phyloP scores from a whole-genome alignment of 2,329 filamentous ascomycete genomes.

The Penicillium vulpinum region DNA sequence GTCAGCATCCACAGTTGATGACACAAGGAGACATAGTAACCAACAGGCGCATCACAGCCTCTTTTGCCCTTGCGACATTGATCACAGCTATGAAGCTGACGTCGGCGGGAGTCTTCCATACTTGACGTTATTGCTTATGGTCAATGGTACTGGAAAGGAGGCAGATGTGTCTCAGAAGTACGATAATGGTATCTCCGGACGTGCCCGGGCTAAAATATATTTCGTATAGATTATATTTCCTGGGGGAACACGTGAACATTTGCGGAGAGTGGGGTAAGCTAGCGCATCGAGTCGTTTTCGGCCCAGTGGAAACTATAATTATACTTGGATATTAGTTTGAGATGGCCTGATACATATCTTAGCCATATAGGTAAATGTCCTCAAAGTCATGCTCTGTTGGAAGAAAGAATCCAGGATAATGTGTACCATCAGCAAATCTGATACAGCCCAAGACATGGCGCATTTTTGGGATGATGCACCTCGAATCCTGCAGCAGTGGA shows the following conservation, averaged over 20 bases:
- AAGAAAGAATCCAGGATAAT: too few species aligned
- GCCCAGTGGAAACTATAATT: not conserved
- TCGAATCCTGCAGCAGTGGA: not conserved
- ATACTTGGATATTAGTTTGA: too few species aligned
- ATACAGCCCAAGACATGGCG: not conserved
- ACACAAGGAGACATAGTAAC: not conserved
- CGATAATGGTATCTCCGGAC: too few species aligned
- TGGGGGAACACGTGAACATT: constrained; percentile 1
- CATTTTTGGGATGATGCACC: not conserved
- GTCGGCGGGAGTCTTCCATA: constrained; percentile 17
- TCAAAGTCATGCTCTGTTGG: too few species aligned
- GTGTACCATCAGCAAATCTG: too few species aligned
- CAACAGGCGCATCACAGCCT: constrained; percentile 43
- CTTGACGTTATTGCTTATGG: not conserved
- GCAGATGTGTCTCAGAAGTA: not conserved
- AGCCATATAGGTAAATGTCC: too few species aligned
- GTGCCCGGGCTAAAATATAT: too few species aligned
- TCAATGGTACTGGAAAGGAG: too few species aligned
- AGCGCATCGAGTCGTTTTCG: too few species aligned
- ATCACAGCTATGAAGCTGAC: constrained; percentile 44
- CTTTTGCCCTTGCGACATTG: constrained; percentile 50
- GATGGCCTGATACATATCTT: too few species aligned
- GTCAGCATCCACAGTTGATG: not conserved
- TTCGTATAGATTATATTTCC: not conserved
- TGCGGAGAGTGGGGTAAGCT: constrained; percentile 4